phyloP scores from a whole-genome alignment of 495 filamentous ascomycete genomes.

The Pyrenopolyporus hunteri region DNA sequence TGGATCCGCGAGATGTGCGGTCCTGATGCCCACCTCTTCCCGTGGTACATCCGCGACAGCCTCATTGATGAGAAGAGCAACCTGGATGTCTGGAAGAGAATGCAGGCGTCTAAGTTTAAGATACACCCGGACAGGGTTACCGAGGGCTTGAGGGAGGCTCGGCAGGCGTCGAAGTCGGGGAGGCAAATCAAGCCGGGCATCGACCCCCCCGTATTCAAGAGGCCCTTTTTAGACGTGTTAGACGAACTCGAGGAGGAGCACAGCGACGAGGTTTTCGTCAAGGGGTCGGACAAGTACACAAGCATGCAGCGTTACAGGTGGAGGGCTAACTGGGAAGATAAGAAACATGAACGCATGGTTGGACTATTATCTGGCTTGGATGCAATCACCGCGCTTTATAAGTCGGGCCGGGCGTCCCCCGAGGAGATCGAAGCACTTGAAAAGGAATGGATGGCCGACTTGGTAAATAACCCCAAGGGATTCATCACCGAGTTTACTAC shows the following conservation, averaged over 20 bases:
- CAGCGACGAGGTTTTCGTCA: conserved; percentile 16
- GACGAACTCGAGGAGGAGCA: conserved; percentile 43
- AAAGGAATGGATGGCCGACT: conserved; percentile 23
- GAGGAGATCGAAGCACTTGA: conserved; percentile 18
- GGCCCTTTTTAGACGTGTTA: conserved; percentile 41
- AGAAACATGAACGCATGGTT: conserved; percentile 31
- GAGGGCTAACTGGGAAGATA: conserved; percentile 37
- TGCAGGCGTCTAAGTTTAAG: conserved; percentile 44
- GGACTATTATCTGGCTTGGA: conserved; percentile 34
- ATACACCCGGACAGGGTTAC: conserved; percentile 42
- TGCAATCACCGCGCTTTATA: conserved; percentile 21
- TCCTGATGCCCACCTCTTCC: conserved; percentile 10
- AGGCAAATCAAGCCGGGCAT: conserved; percentile 9
- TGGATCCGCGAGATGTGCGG: conserved; percentile 54
- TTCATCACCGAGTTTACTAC: conserved; percentile 37
- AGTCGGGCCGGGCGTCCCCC: conserved; percentile 9
- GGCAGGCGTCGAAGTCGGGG: conserved; percentile 16
- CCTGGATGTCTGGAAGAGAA: conserved; percentile 33
- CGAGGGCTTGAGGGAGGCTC: conserved; percentile 36
- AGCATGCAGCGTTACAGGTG: conserved; percentile 29
- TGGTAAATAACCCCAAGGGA: conserved; percentile 16
- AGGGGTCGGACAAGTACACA: conserved; percentile 30
- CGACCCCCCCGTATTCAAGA: conserved; percentile 34
- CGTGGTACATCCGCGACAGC: conserved; percentile 39
- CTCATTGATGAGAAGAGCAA: conserved; percentile 45